Conservation (phyloP, 208 protist genomes). For the Acanthamoeba culbertsoni region DNA sequence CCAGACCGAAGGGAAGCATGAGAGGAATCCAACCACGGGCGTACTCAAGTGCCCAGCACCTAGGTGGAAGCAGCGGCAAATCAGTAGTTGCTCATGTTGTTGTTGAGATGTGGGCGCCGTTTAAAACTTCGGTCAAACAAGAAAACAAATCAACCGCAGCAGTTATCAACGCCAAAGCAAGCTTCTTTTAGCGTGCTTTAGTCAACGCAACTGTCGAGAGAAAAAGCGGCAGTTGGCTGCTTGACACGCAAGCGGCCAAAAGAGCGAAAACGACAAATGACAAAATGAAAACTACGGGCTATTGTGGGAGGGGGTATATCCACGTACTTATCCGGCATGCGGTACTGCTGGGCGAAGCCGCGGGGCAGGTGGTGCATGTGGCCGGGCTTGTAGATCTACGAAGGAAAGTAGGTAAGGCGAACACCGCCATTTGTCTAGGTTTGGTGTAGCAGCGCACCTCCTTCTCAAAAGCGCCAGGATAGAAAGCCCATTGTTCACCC, state of each 20-base stretch:
- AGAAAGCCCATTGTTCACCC: slow-evolving; percentile 67
- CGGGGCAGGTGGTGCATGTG: slow-evolving; percentile 65
- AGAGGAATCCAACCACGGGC: slow-evolving; percentile 63
- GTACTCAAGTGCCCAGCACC: slow-evolving; percentile 73
- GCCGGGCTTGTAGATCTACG: slow-evolving; percentile 63
- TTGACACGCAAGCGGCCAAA: not conserved
- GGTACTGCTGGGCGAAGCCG: slow-evolving; percentile 60
- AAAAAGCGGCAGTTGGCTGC: not conserved
- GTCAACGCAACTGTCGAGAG: not conserved
- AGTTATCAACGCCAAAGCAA: not conserved
- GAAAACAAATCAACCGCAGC: not conserved
- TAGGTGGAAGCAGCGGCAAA: not conserved
- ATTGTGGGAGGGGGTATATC: not conserved
- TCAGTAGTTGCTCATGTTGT: not conserved
- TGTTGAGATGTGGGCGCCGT: not conserved
- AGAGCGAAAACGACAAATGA: not conserved
- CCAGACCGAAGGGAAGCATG: slow-evolving; percentile 72
- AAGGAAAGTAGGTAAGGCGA: not conserved
- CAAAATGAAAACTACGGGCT: not conserved
- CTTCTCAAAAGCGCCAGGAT: slow-evolving; percentile 15
- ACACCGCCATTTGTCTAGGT: not conserved
- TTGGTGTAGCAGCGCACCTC: not conserved
- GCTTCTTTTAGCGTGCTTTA: not conserved
- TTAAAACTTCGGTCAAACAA: not conserved
- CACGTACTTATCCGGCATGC: slow-evolving; percentile 63